Conservation (phyloP, 2,329 filamentous ascomycete genomes). For the Aspergillus transmontanensis region DNA sequence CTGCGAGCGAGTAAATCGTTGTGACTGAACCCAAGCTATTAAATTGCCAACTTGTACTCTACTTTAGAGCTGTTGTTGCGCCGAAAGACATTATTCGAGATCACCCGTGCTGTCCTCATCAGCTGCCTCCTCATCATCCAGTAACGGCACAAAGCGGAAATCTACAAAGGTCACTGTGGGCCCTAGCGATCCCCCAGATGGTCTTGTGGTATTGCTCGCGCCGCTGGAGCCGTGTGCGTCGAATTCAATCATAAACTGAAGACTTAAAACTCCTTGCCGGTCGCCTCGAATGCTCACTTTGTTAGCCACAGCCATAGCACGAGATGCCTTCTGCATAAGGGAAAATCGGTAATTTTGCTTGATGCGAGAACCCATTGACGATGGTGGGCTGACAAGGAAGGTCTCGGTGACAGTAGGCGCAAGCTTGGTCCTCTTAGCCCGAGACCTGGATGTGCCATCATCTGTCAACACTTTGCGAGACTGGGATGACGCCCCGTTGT, state of each 20-base stretch:
- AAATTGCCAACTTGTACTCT: background rate
- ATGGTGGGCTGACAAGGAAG: slow-evolving; percentile 60
- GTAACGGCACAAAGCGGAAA: slow-evolving; percentile 50
- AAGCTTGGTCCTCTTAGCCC: slow-evolving; percentile 37
- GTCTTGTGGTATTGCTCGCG: slow-evolving; percentile 23
- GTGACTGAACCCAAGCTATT: background rate
- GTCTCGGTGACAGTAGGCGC: slow-evolving; percentile 52
- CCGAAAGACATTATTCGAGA: background rate
- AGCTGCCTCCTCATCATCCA: slow-evolving; percentile 38
- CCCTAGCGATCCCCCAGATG: slow-evolving; percentile 22
- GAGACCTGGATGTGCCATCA: slow-evolving; percentile 38
- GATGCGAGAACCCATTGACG: slow-evolving; percentile 60
- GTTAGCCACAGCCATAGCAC: slow-evolving; percentile 89
- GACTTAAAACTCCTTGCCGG: slow-evolving; percentile 82
- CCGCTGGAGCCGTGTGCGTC: slow-evolving; percentile 56
- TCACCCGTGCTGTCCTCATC: slow-evolving; percentile 25
- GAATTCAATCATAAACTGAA: slow-evolving; percentile 95
- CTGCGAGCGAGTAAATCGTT: background rate
- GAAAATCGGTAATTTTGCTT: slow-evolving; percentile 85
- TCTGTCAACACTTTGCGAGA: slow-evolving; percentile 37
- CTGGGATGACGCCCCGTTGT: slow-evolving; percentile 25
- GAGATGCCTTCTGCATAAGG: slow-evolving; percentile 78
- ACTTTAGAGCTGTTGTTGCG: background rate
- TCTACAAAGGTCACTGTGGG: slow-evolving; percentile 49
- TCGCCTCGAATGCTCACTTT: slow-evolving; percentile 93